Evolutionary conservation across 2,329 filamentous ascomycete genomes (phyloP), one percentile per base, ranked within the genome.

Genomic region (Talaromyces sp.): DNA sequence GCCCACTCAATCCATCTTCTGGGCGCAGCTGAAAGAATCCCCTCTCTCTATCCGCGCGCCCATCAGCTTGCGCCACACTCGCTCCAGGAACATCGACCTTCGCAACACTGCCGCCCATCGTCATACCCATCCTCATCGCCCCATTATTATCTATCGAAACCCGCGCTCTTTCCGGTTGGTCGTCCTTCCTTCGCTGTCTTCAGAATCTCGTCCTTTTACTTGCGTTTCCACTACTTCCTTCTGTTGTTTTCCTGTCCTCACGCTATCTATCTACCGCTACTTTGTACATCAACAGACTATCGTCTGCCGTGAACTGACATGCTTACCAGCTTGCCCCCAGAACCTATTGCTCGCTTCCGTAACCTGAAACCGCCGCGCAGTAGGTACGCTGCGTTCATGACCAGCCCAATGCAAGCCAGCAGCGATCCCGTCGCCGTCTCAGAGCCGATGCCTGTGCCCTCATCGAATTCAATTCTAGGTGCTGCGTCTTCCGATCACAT

Each of bases 11-110:
- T 24, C 61, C 41, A 29, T 41, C 58, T 38, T 62, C 61, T 57
- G 31, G 56, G 64, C 62, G 66, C 71, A 73, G 72, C 73, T 75
- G 72, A 75, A 72, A 46, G 24, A 46, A 46, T 46, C 43, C 43
- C 43, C 43, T 67, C 69, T 67, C 67, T 21, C 14, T 29, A 9
- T 21, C 66, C 69, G 67, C 68, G 54, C 55, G 59, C 50, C 56
- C 50, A 54, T 76, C 74, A 77, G 74, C 74, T 77, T 77, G 74
- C 75, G 75, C 75, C 74, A 77, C 75, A 76, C 72, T 75, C 68
- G 68, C 67, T 70, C 67, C 67, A 70, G 70, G 71, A 72, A 67
- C 71, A 70, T 57, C 70, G 72, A 57, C 54, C 46, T 51, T 70
- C 69, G 72, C 72, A 52, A 27, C 48, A 29, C 12, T 14, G 19